Percentiles rank a stretch among this genome's conserved stretches.
phyloP scores from a whole-genome alignment of 2,329 filamentous ascomycete species.

The Aspergillus thermomutatus region DNA sequence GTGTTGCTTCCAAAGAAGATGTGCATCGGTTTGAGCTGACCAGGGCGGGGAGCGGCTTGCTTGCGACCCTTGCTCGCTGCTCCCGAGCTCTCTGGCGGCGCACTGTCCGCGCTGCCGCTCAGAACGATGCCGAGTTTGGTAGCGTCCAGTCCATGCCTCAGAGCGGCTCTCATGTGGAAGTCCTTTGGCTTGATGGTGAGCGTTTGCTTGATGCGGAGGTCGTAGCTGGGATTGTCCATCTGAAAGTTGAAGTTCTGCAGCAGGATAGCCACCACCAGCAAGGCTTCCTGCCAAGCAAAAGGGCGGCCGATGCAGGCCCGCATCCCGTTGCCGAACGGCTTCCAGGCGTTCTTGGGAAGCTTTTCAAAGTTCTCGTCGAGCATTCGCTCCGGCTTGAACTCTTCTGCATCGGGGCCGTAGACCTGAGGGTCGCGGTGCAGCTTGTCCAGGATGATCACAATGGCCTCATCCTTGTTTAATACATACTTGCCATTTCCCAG shows the following conservation, averaged over 20 bases:
- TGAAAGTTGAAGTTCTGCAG: constrained; percentile 70
- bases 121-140: constrained; percentile 41
- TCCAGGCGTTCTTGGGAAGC: constrained; percentile 62
- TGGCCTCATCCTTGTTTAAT: constrained; percentile 51
- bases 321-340: constrained; percentile 71
- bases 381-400: constrained; percentile 71
- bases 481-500: constrained; percentile 61
- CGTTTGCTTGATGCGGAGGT: constrained; percentile 37
- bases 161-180: constrained; percentile 58
- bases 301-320: constrained; percentile 69
- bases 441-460: constrained; percentile 51
- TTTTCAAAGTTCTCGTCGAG: constrained; percentile 65
- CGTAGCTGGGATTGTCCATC: constrained; percentile 54
- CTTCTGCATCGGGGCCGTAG: constrained; percentile 62
- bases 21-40: constrained; percentile 50
- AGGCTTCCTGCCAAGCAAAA: constrained; percentile 72
- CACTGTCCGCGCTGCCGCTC: constrained; percentile 11
- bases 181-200: constrained; percentile 48
- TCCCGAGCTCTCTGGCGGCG: constrained; percentile 5
- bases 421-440: constrained; percentile 62
- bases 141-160: constrained; percentile 50
- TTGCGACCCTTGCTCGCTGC: constrained; percentile 19
- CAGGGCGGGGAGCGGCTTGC: constrained; percentile 10
- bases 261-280: constrained; percentile 60
- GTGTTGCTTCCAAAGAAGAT: constrained; percentile 72